Conservation (phyloP, 345 rosid genomes). For the Pistacia integerrima region DNA sequence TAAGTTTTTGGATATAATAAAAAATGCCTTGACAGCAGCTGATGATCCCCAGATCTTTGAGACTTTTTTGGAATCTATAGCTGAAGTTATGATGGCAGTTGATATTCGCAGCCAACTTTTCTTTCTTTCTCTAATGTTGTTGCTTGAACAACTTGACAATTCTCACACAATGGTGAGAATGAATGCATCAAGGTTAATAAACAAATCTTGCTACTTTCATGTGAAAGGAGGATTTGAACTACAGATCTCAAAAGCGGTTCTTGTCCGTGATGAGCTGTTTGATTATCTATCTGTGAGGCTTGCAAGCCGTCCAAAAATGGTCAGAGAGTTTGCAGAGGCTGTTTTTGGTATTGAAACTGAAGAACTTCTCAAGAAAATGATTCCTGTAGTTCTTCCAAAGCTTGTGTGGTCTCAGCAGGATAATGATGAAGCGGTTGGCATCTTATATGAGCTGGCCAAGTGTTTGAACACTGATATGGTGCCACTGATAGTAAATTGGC, state of each 20-base stretch:
- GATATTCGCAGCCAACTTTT: constrained; percentile 66
- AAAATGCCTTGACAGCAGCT: constrained; percentile 54
- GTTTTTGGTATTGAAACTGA: constrained; percentile 71
- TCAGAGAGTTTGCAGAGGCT: constrained; percentile 92
- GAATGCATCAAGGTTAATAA: constrained; percentile 70
- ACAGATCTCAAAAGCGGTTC: constrained; percentile 59
- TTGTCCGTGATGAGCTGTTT: constrained; percentile 63
- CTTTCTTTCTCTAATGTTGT: constrained; percentile 62
- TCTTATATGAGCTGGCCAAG: constrained; percentile 69
- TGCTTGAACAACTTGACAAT: constrained; percentile 91
- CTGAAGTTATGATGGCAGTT: constrained; percentile 77
- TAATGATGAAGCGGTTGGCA: constrained; percentile 57
- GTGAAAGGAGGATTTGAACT: constrained; percentile 72
- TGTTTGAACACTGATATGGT: constrained; percentile 68
- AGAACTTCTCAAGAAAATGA: constrained; percentile 72
- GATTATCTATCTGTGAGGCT: constrained; percentile 66
- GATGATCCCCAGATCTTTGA: constrained; percentile 66
- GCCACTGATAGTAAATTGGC: constrained; percentile 80
- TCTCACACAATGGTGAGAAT: constrained; percentile 63
- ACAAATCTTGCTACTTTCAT: constrained; percentile 70
- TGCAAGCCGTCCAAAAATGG: constrained; percentile 60
- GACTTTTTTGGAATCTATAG: constrained; percentile 74
- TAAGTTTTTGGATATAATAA: constrained; percentile 57
- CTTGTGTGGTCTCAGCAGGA: constrained; percentile 81
- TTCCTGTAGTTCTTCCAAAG: constrained; percentile 89